Base-by-base conservation (phyloP, 305 asterid genomes). In the Fraxinus platypoda region DNA sequence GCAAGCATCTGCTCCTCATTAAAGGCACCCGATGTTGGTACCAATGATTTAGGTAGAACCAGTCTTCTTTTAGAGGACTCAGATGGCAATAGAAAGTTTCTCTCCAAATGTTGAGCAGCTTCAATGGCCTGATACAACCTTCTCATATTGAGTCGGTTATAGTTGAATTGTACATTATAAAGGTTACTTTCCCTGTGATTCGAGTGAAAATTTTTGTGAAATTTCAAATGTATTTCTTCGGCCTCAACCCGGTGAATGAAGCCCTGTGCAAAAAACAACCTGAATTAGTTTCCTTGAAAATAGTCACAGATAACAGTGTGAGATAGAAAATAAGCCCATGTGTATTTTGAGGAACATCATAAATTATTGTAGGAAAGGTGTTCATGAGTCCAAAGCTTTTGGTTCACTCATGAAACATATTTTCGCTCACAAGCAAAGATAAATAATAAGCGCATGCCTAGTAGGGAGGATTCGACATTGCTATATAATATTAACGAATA, bases 91-190 rank as follows among this genome's bases (percentile, higher is more conserved):
- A 94, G 95, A 83, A 94, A 71, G 82, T 86, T 90, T 17, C 62
- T 82, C 26, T 82, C 88, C 83, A 96, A 87, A 52, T 79, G 17
- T 85, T 86, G 89, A 23, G 98, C 91, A 84, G 97, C 90, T 79
- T 94, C 97, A 79, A 91, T 84, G 17, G 98, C 98, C 83, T 94
- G 98, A 85, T 94, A 94, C 84, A 96, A 77, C 87, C 93, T 90
- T 76, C 93, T 89, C 89, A 90, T 79, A 30, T 84, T 78, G 0
- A 68, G 41, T 34, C 98, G 92, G 81, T 91, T 91, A 82, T 85
- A 94, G 46, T 91, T 76, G 86, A 96, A 96, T 87, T 90, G 95
- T n/a, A 96, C 94, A 80, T 91, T 86, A 59, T 92, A 96, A n/a
- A 86, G 86, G 79, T 91, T 84, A 19, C 82, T 75, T 0, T 83